Conservation (phyloP, 2,329 filamentous ascomycete genomes). For the Cytospora piceae region DNA sequence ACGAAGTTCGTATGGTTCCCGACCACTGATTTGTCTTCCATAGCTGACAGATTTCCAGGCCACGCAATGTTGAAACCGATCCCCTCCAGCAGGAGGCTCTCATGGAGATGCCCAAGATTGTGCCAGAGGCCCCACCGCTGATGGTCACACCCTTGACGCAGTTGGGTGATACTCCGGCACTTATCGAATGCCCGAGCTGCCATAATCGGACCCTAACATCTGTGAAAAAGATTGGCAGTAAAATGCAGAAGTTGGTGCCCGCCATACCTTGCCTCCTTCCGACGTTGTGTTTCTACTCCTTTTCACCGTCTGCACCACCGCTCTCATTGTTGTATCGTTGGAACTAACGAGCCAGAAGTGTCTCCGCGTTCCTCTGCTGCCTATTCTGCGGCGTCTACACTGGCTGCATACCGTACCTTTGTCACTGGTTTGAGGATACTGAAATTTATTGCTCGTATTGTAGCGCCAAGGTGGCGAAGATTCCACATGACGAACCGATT, state of each 20-base stretch:
- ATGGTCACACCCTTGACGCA: slow-evolving; percentile 16
- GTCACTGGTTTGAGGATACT: slow-evolving; percentile 21
- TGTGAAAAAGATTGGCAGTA: slow-evolving; percentile 1
- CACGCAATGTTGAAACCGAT: background rate
- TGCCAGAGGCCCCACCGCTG: slow-evolving; percentile 19
- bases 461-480: slow-evolving; percentile 13
- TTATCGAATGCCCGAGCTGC: slow-evolving; percentile 11
- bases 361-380: slow-evolving; percentile 13
- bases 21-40: background rate
- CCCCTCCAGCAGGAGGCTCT: slow-evolving; percentile 11
- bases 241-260: slow-evolving; percentile 3
- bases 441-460: slow-evolving; percentile 15
- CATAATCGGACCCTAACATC: slow-evolving; percentile 2
- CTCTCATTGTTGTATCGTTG: too few species aligned
- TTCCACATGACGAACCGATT: slow-evolving; percentile 15
- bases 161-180: slow-evolving; percentile 1
- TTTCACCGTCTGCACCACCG: too few species aligned
- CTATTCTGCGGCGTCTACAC: slow-evolving; percentile 4
- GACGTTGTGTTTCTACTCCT: too few species aligned
- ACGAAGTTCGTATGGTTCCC: background rate
- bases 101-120: slow-evolving; percentile 17
- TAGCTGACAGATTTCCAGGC: background rate
- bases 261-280: too few species aligned
- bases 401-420: slow-evolving; percentile 8
- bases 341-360: too few species aligned